A percentile compares a stretch with the other conserved stretches of the same genome.
phyloP scores from a whole-genome alignment of 2,329 filamentous ascomycete genomes.

The Venturia aucupariae region DNA sequence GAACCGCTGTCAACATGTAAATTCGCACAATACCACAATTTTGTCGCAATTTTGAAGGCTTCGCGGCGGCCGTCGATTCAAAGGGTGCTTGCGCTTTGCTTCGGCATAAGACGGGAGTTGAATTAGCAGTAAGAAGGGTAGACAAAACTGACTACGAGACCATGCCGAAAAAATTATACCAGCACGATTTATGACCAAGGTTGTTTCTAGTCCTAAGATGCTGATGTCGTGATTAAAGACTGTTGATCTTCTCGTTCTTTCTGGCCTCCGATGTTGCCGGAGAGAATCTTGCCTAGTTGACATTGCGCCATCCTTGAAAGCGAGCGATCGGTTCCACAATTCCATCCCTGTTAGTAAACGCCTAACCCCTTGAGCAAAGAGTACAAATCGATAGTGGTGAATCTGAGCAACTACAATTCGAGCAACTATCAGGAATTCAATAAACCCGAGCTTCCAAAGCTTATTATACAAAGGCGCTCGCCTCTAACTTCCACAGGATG shows the following conservation, averaged over 20 bases:
- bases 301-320: too few species aligned
- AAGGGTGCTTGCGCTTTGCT: background rate
- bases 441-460: too few species aligned
- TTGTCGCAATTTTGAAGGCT: background rate
- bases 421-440: too few species aligned
- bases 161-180: background rate
- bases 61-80: background rate
- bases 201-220: background rate
- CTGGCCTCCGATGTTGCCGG: background rate
- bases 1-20: constrained; percentile 82
- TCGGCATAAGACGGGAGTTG: background rate
- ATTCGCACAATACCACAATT: constrained; percentile 16
- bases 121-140: background rate
- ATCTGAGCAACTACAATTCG: too few species aligned
- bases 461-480: too few species aligned
- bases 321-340: too few species aligned
- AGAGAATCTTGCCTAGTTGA: background rate
- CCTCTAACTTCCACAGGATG: too few species aligned
- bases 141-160: constrained; percentile 5
- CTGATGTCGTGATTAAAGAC: background rate
- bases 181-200: background rate
- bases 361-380: too few species aligned
- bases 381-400: too few species aligned
- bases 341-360: too few species aligned
- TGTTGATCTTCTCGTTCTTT: background rate